phyloP scores from a whole-genome alignment of 148 eudicot genomes.

The Pouteria glomerata region DNA sequence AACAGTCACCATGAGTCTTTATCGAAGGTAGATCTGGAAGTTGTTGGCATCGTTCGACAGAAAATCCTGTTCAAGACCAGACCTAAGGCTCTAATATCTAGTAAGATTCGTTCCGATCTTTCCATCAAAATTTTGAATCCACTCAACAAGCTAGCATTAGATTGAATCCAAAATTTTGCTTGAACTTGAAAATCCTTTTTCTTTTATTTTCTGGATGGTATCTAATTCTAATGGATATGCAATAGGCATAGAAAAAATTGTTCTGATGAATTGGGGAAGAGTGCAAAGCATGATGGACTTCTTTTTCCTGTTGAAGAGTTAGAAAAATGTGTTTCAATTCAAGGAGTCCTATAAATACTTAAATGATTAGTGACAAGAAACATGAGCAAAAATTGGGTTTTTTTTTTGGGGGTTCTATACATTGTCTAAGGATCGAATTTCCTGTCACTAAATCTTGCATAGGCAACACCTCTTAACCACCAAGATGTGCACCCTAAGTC shows the following conservation, averaged over 20 bases:
- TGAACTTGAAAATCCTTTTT: not conserved
- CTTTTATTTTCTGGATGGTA: not conserved
- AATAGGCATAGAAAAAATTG: not conserved
- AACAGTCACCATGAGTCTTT: conserved; percentile 16
- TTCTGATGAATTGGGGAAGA: not conserved
- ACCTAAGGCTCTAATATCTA: conserved; percentile 78
- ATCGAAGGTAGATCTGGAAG: conserved; percentile 58
- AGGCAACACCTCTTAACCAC: not conserved
- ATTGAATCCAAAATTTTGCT: too few species aligned
- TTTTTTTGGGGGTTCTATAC: not conserved
- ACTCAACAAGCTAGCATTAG: not conserved
- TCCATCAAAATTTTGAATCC: too few species aligned
- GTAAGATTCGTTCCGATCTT: conserved; percentile 23
- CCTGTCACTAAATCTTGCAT: not conserved
- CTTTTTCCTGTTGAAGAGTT: not conserved
- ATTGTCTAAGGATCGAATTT: not conserved
- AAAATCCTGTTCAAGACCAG: conserved; percentile 85
- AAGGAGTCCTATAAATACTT: not conserved
- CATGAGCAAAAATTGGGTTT: not conserved
- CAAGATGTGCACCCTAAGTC: not conserved
- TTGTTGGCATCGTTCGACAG: conserved; percentile 74
- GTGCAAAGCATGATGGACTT: not conserved
- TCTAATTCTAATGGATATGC: too few species aligned
- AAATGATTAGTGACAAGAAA: not conserved
- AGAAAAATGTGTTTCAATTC: too few species aligned